Percentiles rank a stretch among this genome's conserved stretches.
phyloP scores from a whole-genome alignment of 768 basidiomycete genomes.

The Suillus subalutaceus region DNA sequence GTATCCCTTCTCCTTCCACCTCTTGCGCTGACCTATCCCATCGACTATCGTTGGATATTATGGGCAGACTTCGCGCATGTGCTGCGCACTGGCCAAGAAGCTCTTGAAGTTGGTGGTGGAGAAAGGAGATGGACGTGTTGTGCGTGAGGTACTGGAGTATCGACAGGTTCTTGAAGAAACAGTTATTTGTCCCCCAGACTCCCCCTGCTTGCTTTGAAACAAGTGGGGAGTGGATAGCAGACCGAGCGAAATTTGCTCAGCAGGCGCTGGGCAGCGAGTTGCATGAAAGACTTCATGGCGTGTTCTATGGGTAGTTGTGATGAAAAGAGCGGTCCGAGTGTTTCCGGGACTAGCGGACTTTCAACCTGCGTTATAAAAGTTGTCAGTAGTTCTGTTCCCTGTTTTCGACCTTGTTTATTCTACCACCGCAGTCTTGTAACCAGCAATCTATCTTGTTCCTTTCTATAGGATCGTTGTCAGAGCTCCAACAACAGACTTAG shows the following conservation, averaged over 20 bases:
- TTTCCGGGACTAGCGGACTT: no score
- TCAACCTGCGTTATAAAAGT: no score
- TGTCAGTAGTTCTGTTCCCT: no score
- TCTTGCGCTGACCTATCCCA: conserved; percentile 71
- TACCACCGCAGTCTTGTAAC: no score
- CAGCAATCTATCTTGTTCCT: no score
- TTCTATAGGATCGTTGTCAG: no score
- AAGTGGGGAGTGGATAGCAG: conserved; percentile 19
- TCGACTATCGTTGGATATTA: conserved; percentile 82
- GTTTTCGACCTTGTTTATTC: no score
- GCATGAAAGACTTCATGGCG: conserved; percentile 4
- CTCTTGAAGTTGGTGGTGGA: conserved; percentile 54
- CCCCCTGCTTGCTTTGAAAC: conserved; percentile 50
- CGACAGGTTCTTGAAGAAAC: conserved; percentile 44
- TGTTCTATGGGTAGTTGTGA: conserved; percentile 2
- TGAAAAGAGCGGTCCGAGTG: no score
- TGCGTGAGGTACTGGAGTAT: conserved; percentile 62
- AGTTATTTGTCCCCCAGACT: conserved; percentile 52
- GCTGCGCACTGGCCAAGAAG: conserved; percentile 51
- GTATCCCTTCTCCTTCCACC: conserved; percentile 76
- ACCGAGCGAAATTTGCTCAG: neutral
- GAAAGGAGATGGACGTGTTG: conserved; percentile 49
- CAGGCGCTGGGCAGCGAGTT: conserved; percentile 10
- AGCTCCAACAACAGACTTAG: no score
- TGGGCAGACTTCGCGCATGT: conserved; percentile 79